phyloP scores from a whole-genome alignment of 352 stramenopile genomes.

The Phytopythium helicoides region DNA sequence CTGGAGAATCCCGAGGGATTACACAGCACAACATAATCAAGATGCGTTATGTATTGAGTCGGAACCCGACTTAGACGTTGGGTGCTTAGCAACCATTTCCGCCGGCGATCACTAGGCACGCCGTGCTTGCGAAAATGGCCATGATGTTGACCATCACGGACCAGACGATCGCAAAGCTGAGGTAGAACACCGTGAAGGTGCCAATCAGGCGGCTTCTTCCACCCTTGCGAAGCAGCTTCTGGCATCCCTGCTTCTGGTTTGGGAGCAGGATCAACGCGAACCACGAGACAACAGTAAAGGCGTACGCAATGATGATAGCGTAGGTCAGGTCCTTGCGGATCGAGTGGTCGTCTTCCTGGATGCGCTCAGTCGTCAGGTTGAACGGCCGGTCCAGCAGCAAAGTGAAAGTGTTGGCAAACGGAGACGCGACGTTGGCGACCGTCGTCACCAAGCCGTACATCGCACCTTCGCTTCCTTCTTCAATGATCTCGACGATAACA shows the following conservation, averaged over 20 bases:
- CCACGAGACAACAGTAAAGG: constrained; percentile 23
- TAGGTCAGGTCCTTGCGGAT: constrained; percentile 26
- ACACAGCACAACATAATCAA: no score
- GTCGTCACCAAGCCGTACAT: constrained; percentile 33
- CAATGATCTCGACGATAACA: constrained; percentile 28
- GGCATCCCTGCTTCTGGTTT: constrained; percentile 26
- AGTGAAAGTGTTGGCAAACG: constrained; percentile 19
- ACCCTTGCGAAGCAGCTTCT: constrained; percentile 18
- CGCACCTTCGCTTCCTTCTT: constrained; percentile 27
- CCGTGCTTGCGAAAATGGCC: constrained; percentile 38
- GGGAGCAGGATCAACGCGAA: constrained; percentile 29
- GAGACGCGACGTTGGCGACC: constrained; percentile 19
- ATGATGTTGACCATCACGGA: constrained; percentile 39
- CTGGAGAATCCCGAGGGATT: no score
- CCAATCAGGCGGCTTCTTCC: constrained; percentile 26
- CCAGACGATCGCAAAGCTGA: constrained; percentile 33
- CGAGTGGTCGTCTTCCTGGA: constrained; percentile 20
- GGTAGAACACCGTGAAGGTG: constrained; percentile 26
- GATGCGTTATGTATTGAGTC: no score
- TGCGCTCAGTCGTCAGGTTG: constrained; percentile 21
- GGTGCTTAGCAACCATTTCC: constrained; percentile 19
- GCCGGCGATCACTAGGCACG: constrained; percentile 26
- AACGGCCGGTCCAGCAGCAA: constrained; percentile 21
- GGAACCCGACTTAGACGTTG: neutral
- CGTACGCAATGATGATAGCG: constrained; percentile 28